Evolutionary conservation across 257 asterid species (phyloP), one percentile per base, ranked within the genome.

Genomic region (Echium plantagineum): DNA sequence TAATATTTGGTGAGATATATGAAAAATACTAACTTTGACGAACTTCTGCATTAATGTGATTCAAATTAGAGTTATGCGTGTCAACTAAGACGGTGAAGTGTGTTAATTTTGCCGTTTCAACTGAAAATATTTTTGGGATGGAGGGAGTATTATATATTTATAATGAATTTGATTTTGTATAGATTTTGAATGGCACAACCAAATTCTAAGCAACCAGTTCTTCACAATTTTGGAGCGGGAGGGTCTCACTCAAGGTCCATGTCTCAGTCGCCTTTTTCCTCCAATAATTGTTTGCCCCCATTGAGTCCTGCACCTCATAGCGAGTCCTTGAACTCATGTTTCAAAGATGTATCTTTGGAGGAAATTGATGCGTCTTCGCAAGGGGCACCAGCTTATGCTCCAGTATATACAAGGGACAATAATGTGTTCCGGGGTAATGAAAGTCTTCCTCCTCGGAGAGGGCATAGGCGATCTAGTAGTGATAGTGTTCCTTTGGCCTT

Each of bases 381-480:
- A 19, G 83, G 78, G 18, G 65, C 83, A 4, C 46, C 70, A 21
- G 55, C 71, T 17, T 57, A 59, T 69, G 72, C 67, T 9, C 69
- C 81, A 30, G 48, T 74, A 5, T 67, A 73, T 59, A 66, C 70
- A 7, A 61, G 71, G 69, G 86, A 77, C 15, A 75, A 12, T 42
- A 42, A 56, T 55, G 52, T 15, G 8, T 74, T 78, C 57, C 72
- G 81, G 30, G 83, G 78, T 17, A 75, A 30, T 69, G 77, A 76
- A 8, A 59, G 83, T 62, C 93, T 80, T 47, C 97, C 96, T 16
- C 91, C 95, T 63, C 74, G 83, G 57, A 83, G 66, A 67, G 85
- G 84, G 35, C 97, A 87, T 73, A 86, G 87, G 17, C 89, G 95
- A 24, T 78, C 96, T 4, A 90, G 31, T 24, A 87, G 97, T 63